Evolutionary conservation across 192 early-diverging fungal species (phyloP).

Genomic region (Spizellomyces sp.): DNA sequence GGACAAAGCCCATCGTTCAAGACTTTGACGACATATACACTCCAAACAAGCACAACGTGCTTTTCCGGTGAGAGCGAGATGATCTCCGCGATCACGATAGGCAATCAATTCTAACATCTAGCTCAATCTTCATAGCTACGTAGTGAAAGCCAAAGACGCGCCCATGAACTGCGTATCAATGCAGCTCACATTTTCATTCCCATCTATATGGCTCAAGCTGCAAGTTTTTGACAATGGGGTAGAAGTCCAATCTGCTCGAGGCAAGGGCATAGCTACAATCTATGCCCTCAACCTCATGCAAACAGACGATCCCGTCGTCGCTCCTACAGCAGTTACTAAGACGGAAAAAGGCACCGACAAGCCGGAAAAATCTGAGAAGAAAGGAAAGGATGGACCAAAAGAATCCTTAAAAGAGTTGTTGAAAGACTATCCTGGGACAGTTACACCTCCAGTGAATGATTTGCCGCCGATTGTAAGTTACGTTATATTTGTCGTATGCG

Average conservation of each 20-base stretch:
- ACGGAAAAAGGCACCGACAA: constrained; percentile 47
- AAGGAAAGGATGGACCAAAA: constrained; percentile 27
- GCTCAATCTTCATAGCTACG: constrained; percentile 26
- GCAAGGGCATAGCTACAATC: constrained; percentile 47
- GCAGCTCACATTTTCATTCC: constrained; percentile 51
- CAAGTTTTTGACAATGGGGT: constrained; percentile 61
- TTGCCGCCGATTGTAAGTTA: constrained; percentile 22
- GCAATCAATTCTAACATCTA: not conserved
- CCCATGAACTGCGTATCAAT: constrained; percentile 45
- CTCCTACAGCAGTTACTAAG: constrained; percentile 15
- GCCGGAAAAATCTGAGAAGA: constrained; percentile 29
- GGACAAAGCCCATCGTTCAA: constrained; percentile 47
- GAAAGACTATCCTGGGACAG: constrained; percentile 8
- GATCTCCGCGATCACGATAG: too few species aligned
- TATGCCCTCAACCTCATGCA: constrained; percentile 40
- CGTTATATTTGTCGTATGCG: too few species aligned
- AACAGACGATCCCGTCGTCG: constrained; percentile 34
- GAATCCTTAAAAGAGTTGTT: constrained; percentile 24
- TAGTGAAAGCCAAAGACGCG: constrained; percentile 55
- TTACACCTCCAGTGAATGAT: not conserved
- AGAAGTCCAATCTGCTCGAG: constrained; percentile 42
- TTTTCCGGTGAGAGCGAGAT: constrained; percentile 44
- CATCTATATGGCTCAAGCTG: constrained; percentile 41
- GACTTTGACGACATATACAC: constrained; percentile 58
- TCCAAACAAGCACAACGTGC: constrained; percentile 60